Evolutionary conservation across 257 asterid species (phyloP).

Genomic region (Dorcoceras hygrometricum): DNA sequence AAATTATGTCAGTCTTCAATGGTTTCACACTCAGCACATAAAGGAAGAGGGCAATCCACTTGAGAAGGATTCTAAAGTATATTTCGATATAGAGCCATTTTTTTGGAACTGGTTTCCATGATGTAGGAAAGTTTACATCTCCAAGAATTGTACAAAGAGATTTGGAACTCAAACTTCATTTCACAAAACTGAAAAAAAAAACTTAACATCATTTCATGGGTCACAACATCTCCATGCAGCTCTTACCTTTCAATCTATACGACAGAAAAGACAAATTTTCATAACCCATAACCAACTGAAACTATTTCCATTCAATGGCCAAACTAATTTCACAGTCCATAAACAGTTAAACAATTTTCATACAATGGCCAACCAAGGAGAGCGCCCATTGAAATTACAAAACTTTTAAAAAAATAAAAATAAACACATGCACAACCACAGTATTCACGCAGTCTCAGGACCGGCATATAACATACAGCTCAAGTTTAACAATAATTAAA

Average conservation of each 20-base stretch:
- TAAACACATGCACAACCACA: background rate
- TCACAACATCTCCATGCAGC: slow-evolving; percentile 3
- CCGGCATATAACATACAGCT: background rate
- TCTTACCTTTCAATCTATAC: slow-evolving; percentile 10
- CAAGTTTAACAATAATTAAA: too few relatives aligned
- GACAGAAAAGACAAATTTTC: background rate
- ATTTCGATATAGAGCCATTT: too few relatives aligned
- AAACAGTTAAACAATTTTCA: background rate
- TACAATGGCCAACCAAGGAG: slow-evolving; percentile 11
- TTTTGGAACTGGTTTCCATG: too few relatives aligned
- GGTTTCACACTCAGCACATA: too few relatives aligned
- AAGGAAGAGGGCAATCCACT: too few relatives aligned
- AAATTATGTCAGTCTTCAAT: too few relatives aligned
- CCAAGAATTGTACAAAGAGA: slow-evolving; percentile 4
- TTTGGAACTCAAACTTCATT: background rate
- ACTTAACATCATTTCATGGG: slow-evolving; percentile 3
- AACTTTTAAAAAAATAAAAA: slow-evolving; percentile 19
- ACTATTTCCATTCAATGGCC: background rate
- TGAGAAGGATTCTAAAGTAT: too few relatives aligned
- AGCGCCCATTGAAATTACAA: background rate
- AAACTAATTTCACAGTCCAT: too few relatives aligned
- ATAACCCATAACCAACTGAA: slow-evolving; percentile 4
- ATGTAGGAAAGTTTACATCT: background rate
- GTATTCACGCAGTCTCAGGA: too few relatives aligned
- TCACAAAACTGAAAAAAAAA: slow-evolving; percentile 9